Evolutionary conservation across 257 asterid genomes (phyloP).

Genomic region (Petunia axillaris): DNA sequence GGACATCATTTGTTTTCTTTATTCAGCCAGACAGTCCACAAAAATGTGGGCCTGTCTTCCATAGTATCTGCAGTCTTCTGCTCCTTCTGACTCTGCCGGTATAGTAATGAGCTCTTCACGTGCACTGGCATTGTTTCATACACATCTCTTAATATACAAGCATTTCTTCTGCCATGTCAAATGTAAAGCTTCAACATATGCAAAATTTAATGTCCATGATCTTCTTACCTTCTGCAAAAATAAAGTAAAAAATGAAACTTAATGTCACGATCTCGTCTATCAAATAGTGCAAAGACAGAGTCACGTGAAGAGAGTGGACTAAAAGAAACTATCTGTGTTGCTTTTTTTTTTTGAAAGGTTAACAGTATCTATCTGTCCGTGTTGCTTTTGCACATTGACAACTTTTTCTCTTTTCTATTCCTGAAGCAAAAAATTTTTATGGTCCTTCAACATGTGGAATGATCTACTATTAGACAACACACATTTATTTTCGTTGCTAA

Average conservation of each 20-base stretch:
- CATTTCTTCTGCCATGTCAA: background rate
- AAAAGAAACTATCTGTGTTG: background rate
- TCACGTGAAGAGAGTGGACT: constrained; percentile 1
- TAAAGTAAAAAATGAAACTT: background rate
- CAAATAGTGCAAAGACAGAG: background rate
- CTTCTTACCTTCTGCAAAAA: no score
- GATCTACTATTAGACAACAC: constrained; percentile 6
- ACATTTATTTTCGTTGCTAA: constrained; percentile 7
- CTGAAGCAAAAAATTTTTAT: background rate
- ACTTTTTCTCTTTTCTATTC: background rate
- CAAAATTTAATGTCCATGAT: background rate
- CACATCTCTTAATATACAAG: background rate
- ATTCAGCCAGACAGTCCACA: no score
- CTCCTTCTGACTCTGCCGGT: no score
- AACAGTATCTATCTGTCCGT: background rate
- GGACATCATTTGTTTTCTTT: no score
- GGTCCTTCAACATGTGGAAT: background rate
- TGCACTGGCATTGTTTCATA: background rate
- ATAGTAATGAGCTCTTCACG: no score
- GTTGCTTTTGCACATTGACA: background rate
- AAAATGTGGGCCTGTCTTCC: no score
- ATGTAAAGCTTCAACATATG: constrained; percentile 3
- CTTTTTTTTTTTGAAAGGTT: background rate
- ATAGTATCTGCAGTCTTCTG: no score
- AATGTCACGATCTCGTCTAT: background rate